These are phyloP conservation scores for Cystofilobasidium capitatum DNA, from an alignment of 768 basidiomycete species.

Conservation along the genomic window DNA sequence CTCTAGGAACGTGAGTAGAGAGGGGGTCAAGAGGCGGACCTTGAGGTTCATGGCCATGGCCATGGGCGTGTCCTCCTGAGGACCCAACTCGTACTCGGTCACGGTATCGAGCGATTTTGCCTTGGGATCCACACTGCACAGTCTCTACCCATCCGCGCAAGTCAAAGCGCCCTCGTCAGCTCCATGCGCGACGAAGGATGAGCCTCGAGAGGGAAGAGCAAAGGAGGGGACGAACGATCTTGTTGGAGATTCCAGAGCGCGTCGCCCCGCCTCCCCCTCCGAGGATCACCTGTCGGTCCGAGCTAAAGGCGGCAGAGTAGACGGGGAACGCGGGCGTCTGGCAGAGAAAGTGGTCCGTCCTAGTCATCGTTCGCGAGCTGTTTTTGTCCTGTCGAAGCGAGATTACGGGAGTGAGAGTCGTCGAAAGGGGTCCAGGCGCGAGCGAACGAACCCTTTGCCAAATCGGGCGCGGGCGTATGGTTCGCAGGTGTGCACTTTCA, in stretches of 20 bases:
- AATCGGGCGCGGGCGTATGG: too few relatives aligned
- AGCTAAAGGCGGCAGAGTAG: conserved; percentile 72
- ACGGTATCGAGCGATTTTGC: conserved; percentile 32
- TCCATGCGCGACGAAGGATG: background rate
- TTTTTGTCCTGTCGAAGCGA: background rate
- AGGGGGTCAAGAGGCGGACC: conserved; percentile 41
- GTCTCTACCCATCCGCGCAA: conserved; percentile 48
- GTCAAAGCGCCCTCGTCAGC: background rate
- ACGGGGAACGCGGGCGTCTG: conserved; percentile 75
- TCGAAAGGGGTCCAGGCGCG: background rate
- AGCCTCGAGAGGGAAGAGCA: background rate
- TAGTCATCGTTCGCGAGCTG: conserved; percentile 47
- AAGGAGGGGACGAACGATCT: conserved; percentile 54
- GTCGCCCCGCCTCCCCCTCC: conserved; percentile 82
- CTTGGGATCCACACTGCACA: conserved; percentile 36
- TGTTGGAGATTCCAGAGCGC: conserved; percentile 85
- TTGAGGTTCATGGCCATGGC: conserved; percentile 65
- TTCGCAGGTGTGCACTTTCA: too few relatives aligned
- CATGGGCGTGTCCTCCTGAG: conserved; percentile 91
- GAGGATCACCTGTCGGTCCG: conserved; percentile 60
- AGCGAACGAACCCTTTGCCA: too few relatives aligned
- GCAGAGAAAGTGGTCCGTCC: conserved; percentile 68
- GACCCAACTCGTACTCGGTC: conserved; percentile 61
- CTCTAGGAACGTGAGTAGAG: background rate
- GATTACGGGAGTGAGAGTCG: background rate